Evolutionary conservation across 2,329 filamentous ascomycete species (phyloP), one percentile per base, ranked within the genome.

Genomic region (Nigrospora osmanthi): DNA sequence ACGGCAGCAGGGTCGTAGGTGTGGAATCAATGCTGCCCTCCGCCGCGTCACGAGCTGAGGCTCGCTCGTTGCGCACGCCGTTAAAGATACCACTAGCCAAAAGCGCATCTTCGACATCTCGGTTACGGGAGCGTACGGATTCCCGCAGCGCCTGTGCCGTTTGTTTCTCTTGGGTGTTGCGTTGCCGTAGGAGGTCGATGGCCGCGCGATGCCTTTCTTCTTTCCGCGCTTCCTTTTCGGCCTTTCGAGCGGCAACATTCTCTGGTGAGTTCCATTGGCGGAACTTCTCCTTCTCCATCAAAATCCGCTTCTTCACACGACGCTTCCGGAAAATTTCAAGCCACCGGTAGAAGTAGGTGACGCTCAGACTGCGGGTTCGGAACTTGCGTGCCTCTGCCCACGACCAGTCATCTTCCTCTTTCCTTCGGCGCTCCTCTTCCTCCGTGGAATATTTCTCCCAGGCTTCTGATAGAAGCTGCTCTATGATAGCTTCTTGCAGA

Each of bases 281-380:
- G 50, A 74, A 66, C 48, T 74, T 69, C 35, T 78, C 73, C 42
- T 73, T 70, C 16, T 73, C 75, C 35, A 70, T 67, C 31, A 67
- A 67, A 9, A 77, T 72, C 17, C 78, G 68, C n/a, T 67, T 66
- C 45, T 70, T 67, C 14, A 75, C 66, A 3, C 72, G 68, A 15
- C 67, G 68, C 38, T 70, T 66, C 12, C 75, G 67, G 10, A 71
- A 73, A 35, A 61, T 68, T 13, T 71, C 58, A 40, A 69, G 72
- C 78, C 78, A 81, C 15, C 65, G 65, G 52, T 80, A 79, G 48
- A 80, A 79, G 56, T 68, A 81, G 40, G 72, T 78, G 47, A 79
- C 61, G 12, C 65, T 61, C 30, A 81, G 62, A 44, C 66, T 78
- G 54, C 75, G 71, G 4, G 52, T 54, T 34, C 72, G 67, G 51